Evolutionary conservation across 2,329 filamentous ascomycete species (phyloP).

Genomic region (Fusarium dlaminii): DNA sequence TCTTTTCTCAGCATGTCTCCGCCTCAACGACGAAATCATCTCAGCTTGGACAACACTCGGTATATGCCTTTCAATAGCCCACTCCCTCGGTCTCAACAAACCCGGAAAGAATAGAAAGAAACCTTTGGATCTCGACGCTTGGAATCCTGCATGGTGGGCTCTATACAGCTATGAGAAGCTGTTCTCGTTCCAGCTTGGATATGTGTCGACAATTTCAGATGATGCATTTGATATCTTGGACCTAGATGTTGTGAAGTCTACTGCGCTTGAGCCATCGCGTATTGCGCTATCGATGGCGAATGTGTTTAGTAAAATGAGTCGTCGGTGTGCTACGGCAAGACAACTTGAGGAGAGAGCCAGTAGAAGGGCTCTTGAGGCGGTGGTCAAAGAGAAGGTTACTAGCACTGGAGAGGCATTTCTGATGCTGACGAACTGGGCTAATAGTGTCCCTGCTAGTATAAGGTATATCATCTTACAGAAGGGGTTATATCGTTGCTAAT

Average conservation of each 20-base stretch:
- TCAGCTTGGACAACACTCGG: conserved; percentile 6
- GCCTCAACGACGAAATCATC: neutral
- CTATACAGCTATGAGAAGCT: conserved; percentile 7
- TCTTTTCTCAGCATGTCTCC: neutral
- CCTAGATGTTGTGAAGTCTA: rapidly evolving
- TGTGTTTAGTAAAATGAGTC: neutral
- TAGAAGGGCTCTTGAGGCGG: neutral
- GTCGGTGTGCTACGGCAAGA: neutral
- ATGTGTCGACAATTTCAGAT: neutral
- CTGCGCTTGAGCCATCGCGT: rapidly evolving
- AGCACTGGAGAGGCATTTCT: neutral
- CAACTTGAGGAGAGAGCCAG: neutral
- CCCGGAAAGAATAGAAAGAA: rapidly evolving
- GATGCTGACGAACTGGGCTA: neutral
- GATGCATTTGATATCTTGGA: neutral
- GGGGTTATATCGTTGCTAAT: rapidly evolving
- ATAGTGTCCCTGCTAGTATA: neutral
- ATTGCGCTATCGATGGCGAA: neutral
- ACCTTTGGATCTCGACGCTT: rapidly evolving
- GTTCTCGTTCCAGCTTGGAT: neutral
- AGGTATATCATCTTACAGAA: rapidly evolving
- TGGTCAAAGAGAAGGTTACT: neutral
- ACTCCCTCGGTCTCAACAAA: neutral
- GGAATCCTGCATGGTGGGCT: conserved; percentile 5
- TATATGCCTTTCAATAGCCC: neutral